Conservation (phyloP, 1,284 basidiomycete genomes). For the Malassezia yamatoensis region DNA sequence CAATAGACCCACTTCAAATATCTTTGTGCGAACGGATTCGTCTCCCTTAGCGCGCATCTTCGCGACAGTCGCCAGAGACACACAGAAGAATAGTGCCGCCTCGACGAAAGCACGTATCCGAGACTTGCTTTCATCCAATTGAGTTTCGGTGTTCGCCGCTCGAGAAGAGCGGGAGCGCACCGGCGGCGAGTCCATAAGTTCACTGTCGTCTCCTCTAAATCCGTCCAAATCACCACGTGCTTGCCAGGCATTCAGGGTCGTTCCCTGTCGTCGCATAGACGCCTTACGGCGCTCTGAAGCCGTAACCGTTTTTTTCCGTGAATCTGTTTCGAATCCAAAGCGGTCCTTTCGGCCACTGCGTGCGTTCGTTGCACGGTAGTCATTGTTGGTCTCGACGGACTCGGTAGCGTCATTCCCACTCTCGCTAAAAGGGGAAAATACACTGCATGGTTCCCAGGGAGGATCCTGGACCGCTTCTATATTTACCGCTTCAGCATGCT, state of each 20-base stretch:
- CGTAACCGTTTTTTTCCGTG: too few species aligned
- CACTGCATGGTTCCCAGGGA: too few species aligned
- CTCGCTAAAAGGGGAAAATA: background rate
- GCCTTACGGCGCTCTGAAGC: background rate
- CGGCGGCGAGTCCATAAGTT: background rate
- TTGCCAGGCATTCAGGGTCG: background rate
- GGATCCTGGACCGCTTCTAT: too few species aligned
- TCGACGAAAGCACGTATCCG: background rate
- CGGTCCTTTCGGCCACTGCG: too few species aligned
- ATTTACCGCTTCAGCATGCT: too few species aligned
- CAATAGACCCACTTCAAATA: background rate
- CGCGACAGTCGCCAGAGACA: background rate
- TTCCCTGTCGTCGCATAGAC: background rate
- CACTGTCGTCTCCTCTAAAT: background rate
- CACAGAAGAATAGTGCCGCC: background rate
- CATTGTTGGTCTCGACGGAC: too few species aligned
- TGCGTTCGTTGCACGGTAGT: too few species aligned
- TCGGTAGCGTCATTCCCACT: conserved; percentile 12
- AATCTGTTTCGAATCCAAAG: too few species aligned
- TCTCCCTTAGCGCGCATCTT: background rate
- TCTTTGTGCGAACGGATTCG: background rate
- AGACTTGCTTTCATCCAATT: background rate
- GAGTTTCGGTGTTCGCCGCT: too few species aligned
- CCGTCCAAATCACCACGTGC: background rate
- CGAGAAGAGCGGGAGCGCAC: background rate